Evolutionary conservation across 495 filamentous ascomycete species (phyloP), one percentile per base, ranked within the genome.

Genomic region (Daldinia loculata): DNA sequence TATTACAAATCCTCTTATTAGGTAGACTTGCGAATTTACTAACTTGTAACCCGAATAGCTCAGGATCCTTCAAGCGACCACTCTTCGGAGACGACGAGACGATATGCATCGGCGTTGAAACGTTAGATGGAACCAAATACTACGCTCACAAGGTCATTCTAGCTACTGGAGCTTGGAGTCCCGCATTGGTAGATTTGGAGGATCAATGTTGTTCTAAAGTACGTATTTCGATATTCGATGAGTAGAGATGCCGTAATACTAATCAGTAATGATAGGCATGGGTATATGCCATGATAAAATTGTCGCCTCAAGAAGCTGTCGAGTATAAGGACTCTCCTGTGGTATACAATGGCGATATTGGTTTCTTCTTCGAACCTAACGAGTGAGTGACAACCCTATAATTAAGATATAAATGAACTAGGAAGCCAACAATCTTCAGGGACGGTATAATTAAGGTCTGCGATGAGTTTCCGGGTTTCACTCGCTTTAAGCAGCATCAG

Each of bases 301-400:
- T 88, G 6, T 84, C 80, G 0, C 81, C 82, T 27, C 75, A 82
- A 15, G 87, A 88, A 77, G 82, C 82, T 0, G 80, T 80, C 8
- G 69, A 74, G 12, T 78, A 88, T 27, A 82, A 83, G 32, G 81
- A 82, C 30, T 82, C 86, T 19, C 86, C 86, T 1, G 82, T 86
- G 0, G 84, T 81, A 4, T 85, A 87, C 56, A 81, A 80, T 17
- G 83, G 86, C 17, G 85, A 87, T 67, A 66, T 88, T 32, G 86
- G 85, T 0, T 88, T 88, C 77, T 85, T 87, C 70, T 89, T 89
- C 57, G 85, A 87, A 64, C 85, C 86, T 0, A 84, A 86, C 62
- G 84, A 85, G n/a, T 81, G 80, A 65, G 70, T 55, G 14, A 12
- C 12, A 17, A 19, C 0, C 17, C 7, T n/a, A 19, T 38, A 79